Percentiles rank a stretch among this genome's conserved stretches.
phyloP scores from a whole-genome alignment of 345 rosid species.

The Populus pruinosa region DNA sequence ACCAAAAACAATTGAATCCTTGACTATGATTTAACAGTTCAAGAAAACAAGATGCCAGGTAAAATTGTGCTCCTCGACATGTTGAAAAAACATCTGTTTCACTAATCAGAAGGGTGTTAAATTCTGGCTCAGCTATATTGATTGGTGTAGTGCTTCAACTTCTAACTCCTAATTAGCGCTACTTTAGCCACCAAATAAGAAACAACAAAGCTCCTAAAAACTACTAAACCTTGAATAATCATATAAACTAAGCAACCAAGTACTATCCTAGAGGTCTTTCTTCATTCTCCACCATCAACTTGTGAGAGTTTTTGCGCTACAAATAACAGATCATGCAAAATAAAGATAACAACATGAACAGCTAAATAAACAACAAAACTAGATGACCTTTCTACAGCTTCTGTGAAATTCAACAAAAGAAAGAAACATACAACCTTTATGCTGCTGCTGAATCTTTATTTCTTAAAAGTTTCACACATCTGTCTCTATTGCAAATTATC shows the following conservation, averaged over 20 bases:
- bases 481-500: no score
- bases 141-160: neutral
- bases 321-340: neutral
- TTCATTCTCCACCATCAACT: neutral
- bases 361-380: neutral
- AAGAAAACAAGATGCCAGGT: neutral
- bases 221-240: neutral
- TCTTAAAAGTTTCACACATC: neutral
- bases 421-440: neutral
- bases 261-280: neutral
- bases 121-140: neutral
- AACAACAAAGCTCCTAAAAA: neutral
- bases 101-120: no score
- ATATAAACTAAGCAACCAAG: neutral
- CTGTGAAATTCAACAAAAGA: neutral
- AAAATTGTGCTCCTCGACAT: neutral
- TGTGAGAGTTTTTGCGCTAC: neutral
- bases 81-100: neutral
- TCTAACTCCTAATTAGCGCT: neutral
- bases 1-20: constrained; percentile 1
- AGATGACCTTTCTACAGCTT: neutral
- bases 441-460: neutral
- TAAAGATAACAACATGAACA: neutral
- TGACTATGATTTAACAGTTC: neutral
- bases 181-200: neutral